A percentile compares a stretch with the other conserved stretches of the same genome.
These are phyloP conservation scores for Podospora tetraspora DNA, from an alignment of 495 filamentous ascomycete species.

Conservation along the genomic window DNA sequence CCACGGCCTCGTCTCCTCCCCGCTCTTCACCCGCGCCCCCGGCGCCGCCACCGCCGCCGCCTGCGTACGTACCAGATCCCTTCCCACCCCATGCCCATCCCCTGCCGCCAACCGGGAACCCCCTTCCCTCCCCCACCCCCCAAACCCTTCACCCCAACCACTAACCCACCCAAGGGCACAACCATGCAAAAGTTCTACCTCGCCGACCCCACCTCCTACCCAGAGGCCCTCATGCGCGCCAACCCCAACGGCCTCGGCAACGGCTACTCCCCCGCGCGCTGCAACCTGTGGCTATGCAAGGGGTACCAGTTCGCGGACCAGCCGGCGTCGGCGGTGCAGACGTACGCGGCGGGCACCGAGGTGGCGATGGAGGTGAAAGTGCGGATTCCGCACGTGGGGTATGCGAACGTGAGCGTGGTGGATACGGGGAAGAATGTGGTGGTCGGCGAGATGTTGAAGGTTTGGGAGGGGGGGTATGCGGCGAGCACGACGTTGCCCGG, in stretches of 20 bases:
- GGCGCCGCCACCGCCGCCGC: constrained; percentile 54
- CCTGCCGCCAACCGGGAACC: no score
- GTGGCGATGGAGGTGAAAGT: constrained; percentile 57
- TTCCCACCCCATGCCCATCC: no score
- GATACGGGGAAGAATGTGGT: constrained; percentile 56
- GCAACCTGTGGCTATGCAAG: constrained; percentile 66
- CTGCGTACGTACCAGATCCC: constrained; percentile 31
- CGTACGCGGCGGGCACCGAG: constrained; percentile 54
- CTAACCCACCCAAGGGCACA: constrained; percentile 32
- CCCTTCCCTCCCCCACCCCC: no score
- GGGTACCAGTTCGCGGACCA: constrained; percentile 70
- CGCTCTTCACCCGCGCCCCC: constrained; percentile 50
- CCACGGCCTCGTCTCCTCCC: constrained; percentile 59
- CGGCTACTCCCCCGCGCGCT: constrained; percentile 54
- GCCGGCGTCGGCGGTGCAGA: constrained; percentile 53
- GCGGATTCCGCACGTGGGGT: constrained; percentile 58
- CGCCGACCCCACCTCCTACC: constrained; percentile 61
- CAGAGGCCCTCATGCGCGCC: constrained; percentile 60
- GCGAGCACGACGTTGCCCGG: constrained; percentile 49
- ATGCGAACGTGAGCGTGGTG: constrained; percentile 66
- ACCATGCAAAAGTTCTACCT: constrained; percentile 57
- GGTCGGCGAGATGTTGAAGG: constrained; percentile 50
- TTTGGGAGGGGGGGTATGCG: constrained; percentile 48
- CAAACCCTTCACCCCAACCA: no score
- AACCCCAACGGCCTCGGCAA: constrained; percentile 43